Evolutionary conservation across 129 eudicot genomes (phyloP), one percentile per base, ranked within the genome.

Genomic region (Dittrichia graveolens): DNA sequence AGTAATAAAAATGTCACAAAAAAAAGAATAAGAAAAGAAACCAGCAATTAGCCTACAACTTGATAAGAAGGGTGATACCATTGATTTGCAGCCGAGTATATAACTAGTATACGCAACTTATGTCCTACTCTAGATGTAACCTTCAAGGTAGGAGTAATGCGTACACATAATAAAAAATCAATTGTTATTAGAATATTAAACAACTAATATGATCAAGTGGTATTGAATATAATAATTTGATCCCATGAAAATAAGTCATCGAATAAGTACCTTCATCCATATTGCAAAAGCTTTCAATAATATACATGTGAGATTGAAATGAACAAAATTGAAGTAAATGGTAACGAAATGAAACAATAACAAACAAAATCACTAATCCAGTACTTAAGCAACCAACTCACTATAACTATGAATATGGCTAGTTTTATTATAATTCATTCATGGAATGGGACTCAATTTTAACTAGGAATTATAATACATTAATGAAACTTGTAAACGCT

Each of bases 71-170:
- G 6, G 0, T n/a, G 24, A 59, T 72, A 72, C 77, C 77, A 58
- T 58, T 45, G 13, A 47, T 70, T n/a, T 67, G 73, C 43, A 57
- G 13, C 35, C 2, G 75, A 67, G 65, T 62, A 41, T 24, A 65
- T 8, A 50, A 52, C 41, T 3, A 6, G 7, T 59, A 68, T 49
- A 18, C 6, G 72, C 71, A 39, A 48, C 24, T 24, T 24, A 24
- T 24, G 31, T 0, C 31, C 67, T 80, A 76, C 41, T 57, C 73
- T 43, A 58, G 68, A 42, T 65, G 78, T 67, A 83, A 74, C 76
- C 88, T 80, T 69, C 84, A 81, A 55, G 95, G 98, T 74, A 80
- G 80, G 60, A 92, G 83, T 83, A 83, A 96, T 91, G 78, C 83
- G 87, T 10, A 75, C 57, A 61, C 52, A n/a, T 81, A 2, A 43